Evolutionary conservation across 2,329 filamentous ascomycete species (phyloP).

Genomic region (Rutstroemia sp.): DNA sequence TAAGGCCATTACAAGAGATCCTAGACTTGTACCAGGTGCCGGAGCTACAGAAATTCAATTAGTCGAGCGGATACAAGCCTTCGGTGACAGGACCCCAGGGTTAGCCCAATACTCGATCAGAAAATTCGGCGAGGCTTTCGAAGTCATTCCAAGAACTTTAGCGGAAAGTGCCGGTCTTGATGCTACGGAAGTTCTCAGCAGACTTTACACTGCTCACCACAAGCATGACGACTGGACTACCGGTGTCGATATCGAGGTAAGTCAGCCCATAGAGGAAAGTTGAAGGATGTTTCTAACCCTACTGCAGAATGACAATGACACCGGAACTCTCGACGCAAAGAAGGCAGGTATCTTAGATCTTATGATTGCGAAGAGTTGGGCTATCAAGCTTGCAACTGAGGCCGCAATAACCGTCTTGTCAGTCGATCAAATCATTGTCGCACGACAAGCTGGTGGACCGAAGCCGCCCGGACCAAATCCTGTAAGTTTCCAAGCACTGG

Average conservation of each 20-base stretch:
- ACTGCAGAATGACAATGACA: slow-evolving; percentile 62
- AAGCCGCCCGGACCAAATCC: slow-evolving; percentile 95
- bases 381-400: slow-evolving; percentile 93
- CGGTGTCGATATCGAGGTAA: slow-evolving; percentile 87
- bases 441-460: slow-evolving; percentile 90
- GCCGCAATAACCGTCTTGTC: slow-evolving; percentile 88
- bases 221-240: slow-evolving; percentile 80
- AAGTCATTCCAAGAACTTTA: slow-evolving; percentile 88
- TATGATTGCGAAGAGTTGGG: slow-evolving; percentile 88
- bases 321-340: slow-evolving; percentile 77
- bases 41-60: slow-evolving; percentile 93
- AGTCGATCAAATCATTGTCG: slow-evolving; percentile 98
- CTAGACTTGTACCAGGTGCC: slow-evolving; percentile 84
- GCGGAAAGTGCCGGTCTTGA: slow-evolving; percentile 94
- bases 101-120: slow-evolving; percentile 94
- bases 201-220: slow-evolving; percentile 88
- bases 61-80: slow-evolving; percentile 81
- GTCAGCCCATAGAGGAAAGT: slow-evolving; percentile 13
- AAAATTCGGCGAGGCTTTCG: slow-evolving; percentile 95
- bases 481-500: slow-evolving; percentile 22
- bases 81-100: slow-evolving; percentile 87
- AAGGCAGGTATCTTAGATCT: slow-evolving; percentile 88
- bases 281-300: slow-evolving; percentile 12
- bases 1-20: slow-evolving; percentile 93
- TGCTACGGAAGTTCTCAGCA: slow-evolving; percentile 91